phyloP scores from a whole-genome alignment of 2,329 filamentous ascomycete species.

The Colletotrichum gigasporum region DNA sequence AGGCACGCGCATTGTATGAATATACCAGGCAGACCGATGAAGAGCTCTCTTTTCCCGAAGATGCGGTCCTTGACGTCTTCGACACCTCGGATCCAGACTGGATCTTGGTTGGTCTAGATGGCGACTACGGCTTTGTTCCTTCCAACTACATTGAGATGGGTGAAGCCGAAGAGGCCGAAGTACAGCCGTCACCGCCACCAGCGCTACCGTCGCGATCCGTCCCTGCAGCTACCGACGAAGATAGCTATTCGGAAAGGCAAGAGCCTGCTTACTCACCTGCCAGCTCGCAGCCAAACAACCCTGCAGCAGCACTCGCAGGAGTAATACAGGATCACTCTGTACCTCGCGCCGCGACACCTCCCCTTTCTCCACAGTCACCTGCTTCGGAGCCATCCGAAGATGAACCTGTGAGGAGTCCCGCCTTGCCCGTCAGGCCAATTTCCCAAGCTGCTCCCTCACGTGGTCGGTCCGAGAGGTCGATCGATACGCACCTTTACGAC shows the following conservation, averaged over 20 bases:
- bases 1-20: constrained; percentile 95
- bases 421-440: constrained; percentile 46
- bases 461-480: constrained; percentile 35
- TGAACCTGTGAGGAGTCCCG: constrained; percentile 45
- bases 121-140: constrained; percentile 93
- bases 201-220: constrained; percentile 34
- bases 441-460: constrained; percentile 37
- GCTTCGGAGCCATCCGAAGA: constrained; percentile 41
- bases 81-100: constrained; percentile 94
- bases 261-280: constrained; percentile 35
- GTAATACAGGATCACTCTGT: constrained; percentile 61
- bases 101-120: constrained; percentile 87
- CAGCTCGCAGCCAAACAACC: constrained; percentile 46
- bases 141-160: constrained; percentile 91
- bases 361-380: constrained; percentile 44
- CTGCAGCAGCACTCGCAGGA: constrained; percentile 64
- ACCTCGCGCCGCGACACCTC: constrained; percentile 56
- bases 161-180: constrained; percentile 51
- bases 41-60: constrained; percentile 94
- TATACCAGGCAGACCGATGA: constrained; percentile 98
- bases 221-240: neutral
- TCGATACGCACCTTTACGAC: constrained; percentile 34
- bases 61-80: constrained; percentile 83
- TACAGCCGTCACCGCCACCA: constrained; percentile 45
- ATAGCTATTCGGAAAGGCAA: constrained; percentile 8